A percentile compares a stretch with the other conserved stretches of the same genome.
Conservation (phyloP, 2,329 filamentous ascomycete species). For the Samsoniella hepiali region DNA sequence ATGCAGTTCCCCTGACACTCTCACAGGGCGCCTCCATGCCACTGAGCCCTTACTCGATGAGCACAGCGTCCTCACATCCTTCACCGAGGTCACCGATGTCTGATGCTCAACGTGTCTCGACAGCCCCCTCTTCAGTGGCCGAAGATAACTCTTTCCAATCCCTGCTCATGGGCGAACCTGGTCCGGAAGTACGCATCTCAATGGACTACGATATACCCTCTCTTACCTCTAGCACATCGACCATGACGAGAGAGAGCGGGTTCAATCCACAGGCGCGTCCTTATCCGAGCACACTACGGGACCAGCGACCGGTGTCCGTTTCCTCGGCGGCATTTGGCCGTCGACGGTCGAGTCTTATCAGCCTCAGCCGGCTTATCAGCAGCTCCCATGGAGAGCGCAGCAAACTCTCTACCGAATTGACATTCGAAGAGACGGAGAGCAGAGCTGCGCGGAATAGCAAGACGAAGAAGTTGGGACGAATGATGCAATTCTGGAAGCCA, state of each 20-base stretch:
- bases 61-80: conserved; percentile 62
- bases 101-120: conserved; percentile 70
- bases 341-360: conserved; percentile 72
- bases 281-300: conserved; percentile 46
- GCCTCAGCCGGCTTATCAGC: conserved; percentile 72
- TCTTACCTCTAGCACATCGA: conserved; percentile 71
- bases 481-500: conserved; percentile 77
- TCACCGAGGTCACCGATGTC: conserved; percentile 68
- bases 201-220: conserved; percentile 69
- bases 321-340: conserved; percentile 62
- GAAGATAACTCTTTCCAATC: conserved; percentile 71
- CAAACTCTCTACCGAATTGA: conserved; percentile 69
- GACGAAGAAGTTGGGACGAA: conserved; percentile 65
- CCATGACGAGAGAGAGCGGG: conserved; percentile 67
- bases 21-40: conserved; percentile 45
- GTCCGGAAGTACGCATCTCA: conserved; percentile 68
- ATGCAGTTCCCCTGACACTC: conserved; percentile 23
- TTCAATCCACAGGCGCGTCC: conserved; percentile 45
- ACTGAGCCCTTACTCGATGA: conserved; percentile 63
- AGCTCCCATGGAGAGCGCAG: conserved; percentile 71
- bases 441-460: conserved; percentile 60
- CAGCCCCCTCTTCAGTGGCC: conserved; percentile 68
- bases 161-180: conserved; percentile 68
- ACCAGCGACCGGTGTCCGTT: conserved; percentile 60
- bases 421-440: conserved; percentile 50